phyloP scores from a whole-genome alignment of 305 asterid genomes.

The Stenogyne calaminthoides region DNA sequence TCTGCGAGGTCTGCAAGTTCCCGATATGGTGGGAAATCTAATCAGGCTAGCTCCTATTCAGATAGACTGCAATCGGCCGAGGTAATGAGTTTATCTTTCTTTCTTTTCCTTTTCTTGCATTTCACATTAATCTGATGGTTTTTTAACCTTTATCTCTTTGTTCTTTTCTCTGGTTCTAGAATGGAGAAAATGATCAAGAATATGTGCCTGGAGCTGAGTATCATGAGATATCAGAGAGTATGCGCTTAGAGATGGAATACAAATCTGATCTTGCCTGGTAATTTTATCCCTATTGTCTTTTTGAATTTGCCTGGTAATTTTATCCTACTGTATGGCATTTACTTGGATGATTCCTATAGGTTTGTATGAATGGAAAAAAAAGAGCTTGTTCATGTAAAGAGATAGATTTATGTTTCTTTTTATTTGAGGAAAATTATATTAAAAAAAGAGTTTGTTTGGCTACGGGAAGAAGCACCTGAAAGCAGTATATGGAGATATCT shows the following conservation, averaged over 20 bases:
- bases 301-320: neutral
- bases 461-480: neutral
- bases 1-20: slow-evolving; percentile 70
- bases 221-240: slow-evolving; percentile 74
- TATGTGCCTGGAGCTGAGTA: slow-evolving; percentile 46
- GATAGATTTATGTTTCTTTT: slow-evolving; percentile 8
- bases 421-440: slow-evolving; percentile 7
- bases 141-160: neutral
- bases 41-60: slow-evolving; percentile 38
- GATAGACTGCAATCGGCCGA: slow-evolving; percentile 44
- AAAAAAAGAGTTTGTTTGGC: neutral
- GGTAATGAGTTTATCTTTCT: slow-evolving; percentile 44
- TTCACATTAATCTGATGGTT: slow-evolving; percentile 19
- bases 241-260: slow-evolving; percentile 92
- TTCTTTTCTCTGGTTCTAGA: slow-evolving; percentile 47
- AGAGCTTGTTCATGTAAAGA: neutral
- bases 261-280: slow-evolving; percentile 96
- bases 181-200: slow-evolving; percentile 48
- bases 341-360: neutral
- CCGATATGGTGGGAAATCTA: slow-evolving; percentile 62
- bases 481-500: neutral
- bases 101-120: neutral
- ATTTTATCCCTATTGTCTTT: slow-evolving; percentile 21
- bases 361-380: neutral
- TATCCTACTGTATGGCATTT: neutral